These are phyloP conservation scores for Penicillium expansum DNA, from an alignment of 2,329 filamentous ascomycete genomes.

Conservation along the genomic window DNA sequence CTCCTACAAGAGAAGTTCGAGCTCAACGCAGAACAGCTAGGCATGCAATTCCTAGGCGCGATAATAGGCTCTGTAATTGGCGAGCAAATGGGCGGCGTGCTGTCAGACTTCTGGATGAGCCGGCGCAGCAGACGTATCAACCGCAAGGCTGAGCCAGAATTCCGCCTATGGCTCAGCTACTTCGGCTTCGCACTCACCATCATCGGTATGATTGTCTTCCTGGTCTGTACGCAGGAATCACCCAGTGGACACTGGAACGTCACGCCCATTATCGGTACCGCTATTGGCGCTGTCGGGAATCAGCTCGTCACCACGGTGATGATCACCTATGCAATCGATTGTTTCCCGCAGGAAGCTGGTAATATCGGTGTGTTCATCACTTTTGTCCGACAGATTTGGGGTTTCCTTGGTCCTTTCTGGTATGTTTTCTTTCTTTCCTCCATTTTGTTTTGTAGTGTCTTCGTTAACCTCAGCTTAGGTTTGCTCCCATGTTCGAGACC, in stretches of 20 bases:
- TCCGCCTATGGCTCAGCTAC: slow-evolving; percentile 59
- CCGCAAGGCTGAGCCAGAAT: slow-evolving; percentile 51
- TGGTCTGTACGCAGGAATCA: slow-evolving; percentile 53
- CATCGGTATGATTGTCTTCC: slow-evolving; percentile 56
- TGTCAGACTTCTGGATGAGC: slow-evolving; percentile 59
- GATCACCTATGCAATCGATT: slow-evolving; percentile 61
- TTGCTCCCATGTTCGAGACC: slow-evolving; percentile 35
- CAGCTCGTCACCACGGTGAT: slow-evolving; percentile 63
- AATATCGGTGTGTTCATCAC: slow-evolving; percentile 62
- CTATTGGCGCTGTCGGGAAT: slow-evolving; percentile 55
- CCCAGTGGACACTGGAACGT: slow-evolving; percentile 52
- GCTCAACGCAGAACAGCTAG: slow-evolving; percentile 58
- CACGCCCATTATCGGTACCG: slow-evolving; percentile 56
- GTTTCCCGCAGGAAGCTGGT: slow-evolving; percentile 54
- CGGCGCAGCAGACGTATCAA: slow-evolving; percentile 29
- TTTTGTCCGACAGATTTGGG: slow-evolving; percentile 50
- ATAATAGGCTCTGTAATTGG: slow-evolving; percentile 60
- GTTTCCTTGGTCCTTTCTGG: slow-evolving; percentile 42
- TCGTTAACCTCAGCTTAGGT: slow-evolving; percentile 28
- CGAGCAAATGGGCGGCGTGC: slow-evolving; percentile 58
- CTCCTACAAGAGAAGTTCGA: slow-evolving; percentile 56
- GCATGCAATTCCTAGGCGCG: slow-evolving; percentile 58
- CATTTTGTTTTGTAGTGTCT: background rate
- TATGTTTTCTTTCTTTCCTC: slow-evolving; percentile 15
- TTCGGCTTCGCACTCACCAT: slow-evolving; percentile 53